A percentile compares a stretch with the other conserved stretches of the same genome.
Conservation (phyloP, 768 basidiomycete genomes). For the Boletellus sp. region DNA sequence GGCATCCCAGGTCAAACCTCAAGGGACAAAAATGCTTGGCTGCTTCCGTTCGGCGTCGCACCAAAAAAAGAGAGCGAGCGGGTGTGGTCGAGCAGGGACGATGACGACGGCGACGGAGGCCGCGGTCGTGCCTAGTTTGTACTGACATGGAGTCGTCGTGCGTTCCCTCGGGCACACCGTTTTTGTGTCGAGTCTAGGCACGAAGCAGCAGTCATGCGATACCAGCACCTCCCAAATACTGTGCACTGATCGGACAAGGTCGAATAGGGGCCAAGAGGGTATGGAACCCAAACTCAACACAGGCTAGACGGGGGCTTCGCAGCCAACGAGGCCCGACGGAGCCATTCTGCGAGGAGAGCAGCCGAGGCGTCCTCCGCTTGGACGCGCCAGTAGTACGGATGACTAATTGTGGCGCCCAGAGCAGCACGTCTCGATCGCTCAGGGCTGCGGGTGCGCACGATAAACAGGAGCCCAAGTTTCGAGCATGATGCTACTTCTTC, state of each 20-base stretch:
- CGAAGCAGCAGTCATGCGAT: constrained; percentile 1
- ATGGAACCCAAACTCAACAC: background rate
- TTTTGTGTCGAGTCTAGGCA: constrained; percentile 1
- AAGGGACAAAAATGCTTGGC: background rate
- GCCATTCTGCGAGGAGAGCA: too few species aligned
- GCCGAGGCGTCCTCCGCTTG: too few species aligned
- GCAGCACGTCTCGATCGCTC: too few species aligned
- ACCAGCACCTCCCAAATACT: background rate
- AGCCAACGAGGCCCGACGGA: too few species aligned
- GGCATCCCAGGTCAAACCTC: background rate
- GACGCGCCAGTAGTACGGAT: too few species aligned
- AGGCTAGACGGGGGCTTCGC: background rate
- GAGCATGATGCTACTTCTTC: constrained; percentile 33
- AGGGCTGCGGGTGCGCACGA: background rate
- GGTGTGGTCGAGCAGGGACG: background rate
- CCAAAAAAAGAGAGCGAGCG: constrained; percentile 5
- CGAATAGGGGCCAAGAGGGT: constrained; percentile 7
- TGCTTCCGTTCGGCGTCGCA: constrained; percentile 14
- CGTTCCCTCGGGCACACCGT: constrained; percentile 8
- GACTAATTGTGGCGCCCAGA: background rate
- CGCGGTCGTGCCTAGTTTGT: constrained; percentile 8
- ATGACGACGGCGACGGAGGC: constrained; percentile 6
- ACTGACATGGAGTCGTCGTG: background rate
- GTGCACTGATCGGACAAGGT: background rate
- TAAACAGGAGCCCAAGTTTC: background rate